Evolutionary conservation across 2,329 filamentous ascomycete species (phyloP).

Genomic region (Diaporthe helianthi): DNA sequence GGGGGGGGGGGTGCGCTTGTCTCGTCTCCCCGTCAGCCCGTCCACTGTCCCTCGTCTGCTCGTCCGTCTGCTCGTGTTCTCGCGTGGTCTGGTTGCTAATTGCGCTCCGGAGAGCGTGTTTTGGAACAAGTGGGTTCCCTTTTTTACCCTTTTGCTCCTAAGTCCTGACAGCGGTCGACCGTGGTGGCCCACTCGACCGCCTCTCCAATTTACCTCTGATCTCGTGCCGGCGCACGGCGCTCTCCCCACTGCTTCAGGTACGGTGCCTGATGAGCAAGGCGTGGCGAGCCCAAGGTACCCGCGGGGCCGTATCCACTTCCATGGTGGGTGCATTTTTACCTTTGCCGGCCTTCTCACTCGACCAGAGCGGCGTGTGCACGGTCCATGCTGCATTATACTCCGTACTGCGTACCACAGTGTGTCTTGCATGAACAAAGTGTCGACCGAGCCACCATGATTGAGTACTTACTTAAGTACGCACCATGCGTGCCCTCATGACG

Average conservation of each 20-base stretch:
- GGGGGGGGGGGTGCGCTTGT: too few relatives aligned
- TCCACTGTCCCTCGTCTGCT: not conserved
- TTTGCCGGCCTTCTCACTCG: conserved; percentile 1
- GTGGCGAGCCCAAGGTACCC: conserved; percentile 6
- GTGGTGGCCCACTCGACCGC: not conserved
- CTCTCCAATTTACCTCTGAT: conserved; percentile 13
- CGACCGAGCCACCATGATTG: not conserved
- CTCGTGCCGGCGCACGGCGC: conserved; percentile 7
- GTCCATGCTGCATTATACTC: conserved; percentile 14
- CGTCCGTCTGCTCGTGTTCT: not conserved
- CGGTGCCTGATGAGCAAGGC: conserved; percentile 17
- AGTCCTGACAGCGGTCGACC: not conserved
- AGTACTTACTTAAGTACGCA: too few relatives aligned
- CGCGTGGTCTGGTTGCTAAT: conserved; percentile 10
- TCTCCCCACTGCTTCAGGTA: conserved; percentile 21
- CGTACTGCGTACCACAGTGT: conserved; percentile 12
- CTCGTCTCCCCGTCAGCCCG: too few relatives aligned
- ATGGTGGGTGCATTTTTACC: not conserved
- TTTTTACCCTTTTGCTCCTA: not conserved
- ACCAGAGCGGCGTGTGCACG: not conserved
- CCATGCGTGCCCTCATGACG: not conserved
- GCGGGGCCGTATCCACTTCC: not conserved
- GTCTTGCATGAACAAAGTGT: conserved; percentile 3
- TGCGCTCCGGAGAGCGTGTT: not conserved
- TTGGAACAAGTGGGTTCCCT: conserved; percentile 16